These are phyloP conservation scores for Cyclotella atomus DNA, from an alignment of 108 stramenopile species.

Conservation along the genomic window DNA sequence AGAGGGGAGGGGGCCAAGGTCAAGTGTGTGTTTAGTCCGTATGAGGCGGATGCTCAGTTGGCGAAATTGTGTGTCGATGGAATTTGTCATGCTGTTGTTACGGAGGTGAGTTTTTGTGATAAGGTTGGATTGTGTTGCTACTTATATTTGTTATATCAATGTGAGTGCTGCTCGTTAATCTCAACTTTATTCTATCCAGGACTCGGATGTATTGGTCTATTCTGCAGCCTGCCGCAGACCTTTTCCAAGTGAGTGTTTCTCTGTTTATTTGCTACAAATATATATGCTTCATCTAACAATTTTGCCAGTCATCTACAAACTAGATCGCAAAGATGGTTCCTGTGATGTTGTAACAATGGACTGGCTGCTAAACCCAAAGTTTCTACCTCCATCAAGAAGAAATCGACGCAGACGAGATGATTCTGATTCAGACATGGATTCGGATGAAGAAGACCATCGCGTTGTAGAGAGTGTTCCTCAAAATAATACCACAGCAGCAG, in stretches of 20 bases:
- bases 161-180: no score
- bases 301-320: conserved; percentile 70
- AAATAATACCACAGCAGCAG: not conserved
- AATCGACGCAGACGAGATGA: conserved; percentile 8
- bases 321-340: conserved; percentile 68
- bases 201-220: conserved; percentile 87
- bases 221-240: conserved; percentile 57
- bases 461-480: not conserved
- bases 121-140: conserved; percentile 35
- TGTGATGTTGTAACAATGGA: conserved; percentile 85
- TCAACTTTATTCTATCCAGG: conserved; percentile 27
- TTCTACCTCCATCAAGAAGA: conserved; percentile 13
- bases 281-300: not conserved
- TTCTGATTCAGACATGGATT: not conserved
- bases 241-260: conserved; percentile 49
- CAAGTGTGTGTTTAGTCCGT: conserved; percentile 85
- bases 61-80: conserved; percentile 83
- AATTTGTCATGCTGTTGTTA: conserved; percentile 85
- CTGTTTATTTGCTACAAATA: not conserved
- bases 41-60: conserved; percentile 98
- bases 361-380: conserved; percentile 65
- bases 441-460: not conserved
- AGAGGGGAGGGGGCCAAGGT: conserved; percentile 43
- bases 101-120: conserved; percentile 60
- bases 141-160: no score